Conservation (phyloP, 208 protist species). For the Leishmania tarentolae region DNA sequence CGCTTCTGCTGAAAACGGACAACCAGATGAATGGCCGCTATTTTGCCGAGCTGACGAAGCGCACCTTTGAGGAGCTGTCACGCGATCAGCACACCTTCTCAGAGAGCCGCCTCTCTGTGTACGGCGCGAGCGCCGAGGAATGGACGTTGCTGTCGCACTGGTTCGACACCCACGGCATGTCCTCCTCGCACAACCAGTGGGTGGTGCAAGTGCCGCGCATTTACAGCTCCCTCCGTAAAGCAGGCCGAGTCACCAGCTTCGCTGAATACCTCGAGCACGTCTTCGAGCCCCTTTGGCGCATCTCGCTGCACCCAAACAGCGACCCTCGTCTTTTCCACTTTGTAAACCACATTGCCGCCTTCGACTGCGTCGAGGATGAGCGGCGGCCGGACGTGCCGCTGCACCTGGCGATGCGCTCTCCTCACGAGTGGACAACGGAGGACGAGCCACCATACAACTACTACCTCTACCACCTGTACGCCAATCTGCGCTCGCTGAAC, state of each 20-base stretch:
- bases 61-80: conserved; percentile 95
- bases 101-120: conserved; percentile 91
- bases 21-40: conserved; percentile 98
- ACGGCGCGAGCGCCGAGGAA: conserved; percentile 90
- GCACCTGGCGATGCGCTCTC: conserved; percentile 49
- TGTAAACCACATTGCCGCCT: conserved; percentile 96
- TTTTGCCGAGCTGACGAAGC: conserved; percentile 97
- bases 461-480: conserved; percentile 99
- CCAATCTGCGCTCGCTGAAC: conserved; percentile 98
- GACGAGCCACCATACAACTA: conserved; percentile 99
- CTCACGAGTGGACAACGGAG: conserved; percentile 92
- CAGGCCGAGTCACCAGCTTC: conserved; percentile 90
- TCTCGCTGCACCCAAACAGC: conserved; percentile 94
- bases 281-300: conserved; percentile 98
- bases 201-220: conserved; percentile 97
- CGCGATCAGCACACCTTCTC: conserved; percentile 95
- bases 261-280: conserved; percentile 97
- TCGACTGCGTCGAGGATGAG: conserved; percentile 99
- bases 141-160: conserved; percentile 96
- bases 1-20: conserved; percentile 98
- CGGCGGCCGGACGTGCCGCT: conserved; percentile 67
- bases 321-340: conserved; percentile 97
- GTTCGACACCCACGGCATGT: conserved; percentile 96
- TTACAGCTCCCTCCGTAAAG: conserved; percentile 89
- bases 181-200: conserved; percentile 96